Base-by-base conservation (phyloP, 768 basidiomycete species). In the Lactarius evosmus region DNA sequence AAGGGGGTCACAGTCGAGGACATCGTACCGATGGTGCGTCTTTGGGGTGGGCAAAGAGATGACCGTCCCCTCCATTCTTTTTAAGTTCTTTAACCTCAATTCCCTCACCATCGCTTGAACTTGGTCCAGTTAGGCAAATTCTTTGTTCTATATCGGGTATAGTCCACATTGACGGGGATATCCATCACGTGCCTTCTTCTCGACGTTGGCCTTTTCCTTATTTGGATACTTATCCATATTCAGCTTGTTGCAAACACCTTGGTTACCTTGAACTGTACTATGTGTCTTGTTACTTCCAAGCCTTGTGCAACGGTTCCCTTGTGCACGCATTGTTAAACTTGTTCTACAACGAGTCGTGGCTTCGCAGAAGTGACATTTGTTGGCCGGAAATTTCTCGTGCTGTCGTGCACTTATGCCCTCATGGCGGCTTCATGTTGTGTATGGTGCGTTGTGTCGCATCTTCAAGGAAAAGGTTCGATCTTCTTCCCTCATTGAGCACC, bases 141-240 rank as follows among this genome's bases (percentile, higher is more conserved):
- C 58, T 58, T 68, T 68, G 67, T 68, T 59, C 65, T 51, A 55
- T 58, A 66, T 68, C 57, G 27, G 67, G 67, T 2, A 62, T 58
- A 33, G 53, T 16, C 12, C 51, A 16, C 7, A 22, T 33, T 34
- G 22, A 27, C 49, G 40, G 19, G 38, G 62, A 17, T 12, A 22
- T 3, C 25, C n/a, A 14, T 46, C 52, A 54, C 58, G 58, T 57
- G 44, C 9, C 5, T 32, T 17, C 22, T 22, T 36, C 12, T 36
- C 36, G n/a, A n/a, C n/a, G n/a, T n/a, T 14, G 25, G 6, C 11
- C 14, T 1, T n/a, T 52, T 52, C 51, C 52, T 53, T 53, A 29
- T 19, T n/a, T 53, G 29, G 17, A 12, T 16, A 30, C 53, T 55
- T 34, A 34, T 27, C 51, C 52, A 32, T 7, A 30, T 27, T 51